These are phyloP conservation scores for Phytopythium litorale DNA, from an alignment of 352 stramenopile species.

Conservation along the genomic window DNA sequence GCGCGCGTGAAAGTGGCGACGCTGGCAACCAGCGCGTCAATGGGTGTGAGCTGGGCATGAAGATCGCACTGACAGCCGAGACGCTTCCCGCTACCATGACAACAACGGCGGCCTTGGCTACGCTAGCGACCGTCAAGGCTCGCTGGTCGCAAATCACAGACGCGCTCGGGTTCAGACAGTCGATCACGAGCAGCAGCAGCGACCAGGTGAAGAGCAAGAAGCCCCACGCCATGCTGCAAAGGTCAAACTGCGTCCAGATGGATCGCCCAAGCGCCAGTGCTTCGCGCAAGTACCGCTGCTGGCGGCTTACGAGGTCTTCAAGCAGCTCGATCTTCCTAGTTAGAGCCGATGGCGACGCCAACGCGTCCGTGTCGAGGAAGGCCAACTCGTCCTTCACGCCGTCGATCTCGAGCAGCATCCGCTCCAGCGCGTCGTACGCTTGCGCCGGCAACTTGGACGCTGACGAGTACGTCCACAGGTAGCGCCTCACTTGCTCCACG, in stretches of 20 bases:
- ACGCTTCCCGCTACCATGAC: constrained; percentile 4
- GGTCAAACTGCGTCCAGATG: constrained; percentile 88
- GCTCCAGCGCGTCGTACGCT: constrained; percentile 57
- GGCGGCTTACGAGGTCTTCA: constrained; percentile 26
- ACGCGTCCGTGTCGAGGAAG: neutral
- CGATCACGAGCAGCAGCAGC: constrained; percentile 18
- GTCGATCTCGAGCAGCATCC: constrained; percentile 34
- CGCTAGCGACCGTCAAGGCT: neutral
- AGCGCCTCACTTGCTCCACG: constrained; percentile 78
- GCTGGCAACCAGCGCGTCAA: constrained; percentile 13
- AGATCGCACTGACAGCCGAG: neutral
- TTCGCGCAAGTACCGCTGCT: constrained; percentile 65
- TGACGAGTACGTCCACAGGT: constrained; percentile 63
- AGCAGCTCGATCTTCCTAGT: constrained; percentile 18
- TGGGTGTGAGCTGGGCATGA: neutral
- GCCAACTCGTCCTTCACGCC: constrained; percentile 18
- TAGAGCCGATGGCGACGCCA: neutral
- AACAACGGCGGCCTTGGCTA: neutral
- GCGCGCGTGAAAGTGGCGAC: constrained; percentile 21
- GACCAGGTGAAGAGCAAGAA: constrained; percentile 43
- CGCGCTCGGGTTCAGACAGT: neutral
- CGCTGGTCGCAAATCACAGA: neutral
- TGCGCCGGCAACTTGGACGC: constrained; percentile 60
- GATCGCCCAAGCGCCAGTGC: constrained; percentile 59
- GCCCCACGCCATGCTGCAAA: constrained; percentile 72